phyloP scores from a whole-genome alignment of 257 asterid species.

The Gentiana macrophylla region DNA sequence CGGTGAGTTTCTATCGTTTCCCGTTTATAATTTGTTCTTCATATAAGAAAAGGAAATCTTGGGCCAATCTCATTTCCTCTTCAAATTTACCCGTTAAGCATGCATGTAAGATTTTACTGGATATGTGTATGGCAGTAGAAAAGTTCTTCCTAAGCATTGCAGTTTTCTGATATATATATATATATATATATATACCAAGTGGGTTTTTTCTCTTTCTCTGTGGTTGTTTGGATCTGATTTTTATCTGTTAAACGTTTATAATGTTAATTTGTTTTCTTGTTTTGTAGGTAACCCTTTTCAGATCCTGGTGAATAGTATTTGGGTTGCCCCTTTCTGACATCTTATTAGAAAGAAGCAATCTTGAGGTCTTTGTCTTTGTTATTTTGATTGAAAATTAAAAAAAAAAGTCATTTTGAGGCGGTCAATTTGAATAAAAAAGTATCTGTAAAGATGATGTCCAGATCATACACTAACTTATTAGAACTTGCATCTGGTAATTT shows the following conservation, averaged over 20 bases:
- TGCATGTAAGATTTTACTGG: conserved; percentile 10
- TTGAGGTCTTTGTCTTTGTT: conserved; percentile 3
- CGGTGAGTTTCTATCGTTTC: conserved; percentile 19
- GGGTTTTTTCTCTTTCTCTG: conserved; percentile 26
- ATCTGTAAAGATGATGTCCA: conserved; percentile 37
- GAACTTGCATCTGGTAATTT: conserved; percentile 48
- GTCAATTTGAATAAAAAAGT: conserved; percentile 11
- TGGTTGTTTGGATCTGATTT: conserved; percentile 22
- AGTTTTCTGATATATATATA: conserved; percentile 5
- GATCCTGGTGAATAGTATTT: conserved; percentile 19
- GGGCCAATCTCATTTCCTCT: not conserved
- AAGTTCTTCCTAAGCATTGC: conserved; percentile 8
- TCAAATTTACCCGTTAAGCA: conserved; percentile 1
- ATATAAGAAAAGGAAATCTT: conserved; percentile 4
- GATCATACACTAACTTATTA: conserved; percentile 38
- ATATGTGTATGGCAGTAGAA: not conserved
- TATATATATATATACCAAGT: not conserved
- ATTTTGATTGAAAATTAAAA: not conserved
- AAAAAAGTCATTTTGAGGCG: conserved; percentile 4
- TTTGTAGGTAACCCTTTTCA: conserved; percentile 13
- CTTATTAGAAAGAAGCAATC: not conserved
- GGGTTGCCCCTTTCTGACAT: conserved; percentile 6
- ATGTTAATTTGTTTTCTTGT: not conserved
- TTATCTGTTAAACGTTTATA: not conserved
- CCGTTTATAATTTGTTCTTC: conserved; percentile 1